phyloP scores from a whole-genome alignment of 345 rosid genomes.

The Ceriops tagal region DNA sequence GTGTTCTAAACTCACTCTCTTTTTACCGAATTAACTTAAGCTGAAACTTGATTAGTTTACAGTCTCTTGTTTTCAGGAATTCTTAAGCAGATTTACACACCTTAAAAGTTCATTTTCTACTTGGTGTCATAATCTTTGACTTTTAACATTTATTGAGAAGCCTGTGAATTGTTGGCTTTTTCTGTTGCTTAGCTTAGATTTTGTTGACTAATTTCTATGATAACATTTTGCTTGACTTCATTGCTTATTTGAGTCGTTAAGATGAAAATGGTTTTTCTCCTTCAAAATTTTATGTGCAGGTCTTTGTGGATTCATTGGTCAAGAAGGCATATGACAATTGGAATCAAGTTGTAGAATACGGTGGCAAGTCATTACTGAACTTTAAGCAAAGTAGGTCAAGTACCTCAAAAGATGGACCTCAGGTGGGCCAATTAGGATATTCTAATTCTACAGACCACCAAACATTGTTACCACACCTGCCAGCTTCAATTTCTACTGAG shows the following conservation, averaged over 20 bases:
- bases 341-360: slow-evolving; percentile 78
- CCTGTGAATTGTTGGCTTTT: too few relatives aligned
- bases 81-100: too few relatives aligned
- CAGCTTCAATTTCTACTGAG: slow-evolving; percentile 50
- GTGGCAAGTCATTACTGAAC: slow-evolving; percentile 73
- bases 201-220: too few relatives aligned
- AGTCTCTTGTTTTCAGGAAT: too few relatives aligned
- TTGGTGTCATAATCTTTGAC: too few relatives aligned
- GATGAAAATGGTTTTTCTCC: slow-evolving; percentile 1
- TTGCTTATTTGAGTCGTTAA: too few relatives aligned
- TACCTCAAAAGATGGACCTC: slow-evolving; percentile 46
- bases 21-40: too few relatives aligned
- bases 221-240: too few relatives aligned
- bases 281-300: slow-evolving; percentile 40
- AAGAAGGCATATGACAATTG: slow-evolving; percentile 97
- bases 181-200: too few relatives aligned
- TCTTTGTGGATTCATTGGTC: slow-evolving; percentile 76
- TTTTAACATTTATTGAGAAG: too few relatives aligned
- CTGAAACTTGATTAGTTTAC: too few relatives aligned
- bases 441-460: slow-evolving; percentile 47
- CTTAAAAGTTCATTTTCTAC: too few relatives aligned
- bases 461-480: slow-evolving; percentile 45
- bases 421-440: slow-evolving; percentile 38
- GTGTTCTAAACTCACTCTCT: neutral
- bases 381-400: slow-evolving; percentile 56